Conservation (phyloP, 2,329 filamentous ascomycete species). For the Xylaria polymorpha region DNA sequence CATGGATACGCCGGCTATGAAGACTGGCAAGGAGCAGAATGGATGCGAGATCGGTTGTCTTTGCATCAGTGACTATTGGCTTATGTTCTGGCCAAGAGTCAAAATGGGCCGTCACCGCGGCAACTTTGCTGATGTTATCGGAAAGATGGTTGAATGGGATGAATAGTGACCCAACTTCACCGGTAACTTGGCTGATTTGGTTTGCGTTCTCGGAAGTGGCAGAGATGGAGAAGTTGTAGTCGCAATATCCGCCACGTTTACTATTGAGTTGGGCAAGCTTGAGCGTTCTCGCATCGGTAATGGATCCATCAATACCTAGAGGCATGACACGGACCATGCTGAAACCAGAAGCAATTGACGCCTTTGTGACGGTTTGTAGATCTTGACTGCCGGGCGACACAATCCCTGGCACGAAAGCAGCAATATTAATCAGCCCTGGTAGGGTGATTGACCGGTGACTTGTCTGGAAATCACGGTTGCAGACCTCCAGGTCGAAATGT, state of each 20-base stretch:
- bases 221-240: slow-evolving; percentile 83
- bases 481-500: slow-evolving; percentile 85
- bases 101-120: slow-evolving; percentile 82
- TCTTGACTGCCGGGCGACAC: slow-evolving; percentile 73
- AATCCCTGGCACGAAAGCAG: slow-evolving; percentile 82
- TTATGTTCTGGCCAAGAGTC: slow-evolving; percentile 81
- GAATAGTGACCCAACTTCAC: slow-evolving; percentile 82
- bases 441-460: slow-evolving; percentile 82
- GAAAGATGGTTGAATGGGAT: slow-evolving; percentile 85
- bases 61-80: slow-evolving; percentile 84
- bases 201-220: slow-evolving; percentile 79
- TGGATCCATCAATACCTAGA: slow-evolving; percentile 75
- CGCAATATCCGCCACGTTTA: slow-evolving; percentile 74
- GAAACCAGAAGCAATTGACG: slow-evolving; percentile 79
- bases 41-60: slow-evolving; percentile 83
- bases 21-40: slow-evolving; percentile 81
- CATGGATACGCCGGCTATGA: slow-evolving; percentile 81
- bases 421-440: slow-evolving; percentile 81
- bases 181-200: slow-evolving; percentile 77
- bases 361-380: slow-evolving; percentile 76
- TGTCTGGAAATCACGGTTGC: slow-evolving; percentile 88
- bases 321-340: slow-evolving; percentile 85
- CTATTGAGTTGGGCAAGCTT: slow-evolving; percentile 78
- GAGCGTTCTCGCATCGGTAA: slow-evolving; percentile 77
- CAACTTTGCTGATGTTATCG: slow-evolving; percentile 86